These are phyloP conservation scores for Plantago elongata DNA, from an alignment of 257 asterid species.

Conservation along the genomic window DNA sequence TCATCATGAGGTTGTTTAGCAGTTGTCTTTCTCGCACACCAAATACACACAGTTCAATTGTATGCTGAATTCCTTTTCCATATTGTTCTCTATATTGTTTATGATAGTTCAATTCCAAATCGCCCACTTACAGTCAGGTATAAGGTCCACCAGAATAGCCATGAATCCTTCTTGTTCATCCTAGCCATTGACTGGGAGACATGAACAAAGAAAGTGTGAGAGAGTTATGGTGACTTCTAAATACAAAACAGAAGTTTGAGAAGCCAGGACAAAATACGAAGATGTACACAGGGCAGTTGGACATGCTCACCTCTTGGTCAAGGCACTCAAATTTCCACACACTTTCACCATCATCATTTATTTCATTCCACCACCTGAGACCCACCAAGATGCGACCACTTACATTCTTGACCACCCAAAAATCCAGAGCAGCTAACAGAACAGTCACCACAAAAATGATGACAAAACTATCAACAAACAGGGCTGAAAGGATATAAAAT, in stretches of 20 bases:
- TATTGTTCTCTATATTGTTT: neutral
- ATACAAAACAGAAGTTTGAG: conserved; percentile 3
- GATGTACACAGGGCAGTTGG: neutral
- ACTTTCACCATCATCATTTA: conserved; percentile 80
- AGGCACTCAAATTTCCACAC: conserved; percentile 93
- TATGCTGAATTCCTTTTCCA: conserved; percentile 2
- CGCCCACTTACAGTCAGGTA: conserved; percentile 67
- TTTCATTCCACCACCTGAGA: conserved; percentile 99
- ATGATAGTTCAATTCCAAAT: conserved; percentile 11
- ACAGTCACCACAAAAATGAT: conserved; percentile 91
- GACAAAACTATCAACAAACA: conserved; percentile 79
- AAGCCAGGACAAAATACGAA: neutral
- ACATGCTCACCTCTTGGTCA: conserved; percentile 54
- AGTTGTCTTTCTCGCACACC: neutral
- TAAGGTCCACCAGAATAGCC: conserved; percentile 99
- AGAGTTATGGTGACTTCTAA: conserved; percentile 11
- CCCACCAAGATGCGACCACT: conserved; percentile 98
- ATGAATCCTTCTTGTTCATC: conserved; percentile 96
- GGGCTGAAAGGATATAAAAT: conserved; percentile 85
- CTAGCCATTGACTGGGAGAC: conserved; percentile 74
- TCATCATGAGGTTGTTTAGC: neutral
- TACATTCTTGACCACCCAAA: conserved; percentile 97
- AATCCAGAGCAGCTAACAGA: conserved; percentile 88
- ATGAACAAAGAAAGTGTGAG: conserved; percentile 5
- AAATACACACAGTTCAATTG: neutral